Percentiles rank a stretch among this genome's conserved stretches.
Conservation (phyloP, 768 basidiomycete genomes). For the Phlebiopsis flavidoalba region DNA sequence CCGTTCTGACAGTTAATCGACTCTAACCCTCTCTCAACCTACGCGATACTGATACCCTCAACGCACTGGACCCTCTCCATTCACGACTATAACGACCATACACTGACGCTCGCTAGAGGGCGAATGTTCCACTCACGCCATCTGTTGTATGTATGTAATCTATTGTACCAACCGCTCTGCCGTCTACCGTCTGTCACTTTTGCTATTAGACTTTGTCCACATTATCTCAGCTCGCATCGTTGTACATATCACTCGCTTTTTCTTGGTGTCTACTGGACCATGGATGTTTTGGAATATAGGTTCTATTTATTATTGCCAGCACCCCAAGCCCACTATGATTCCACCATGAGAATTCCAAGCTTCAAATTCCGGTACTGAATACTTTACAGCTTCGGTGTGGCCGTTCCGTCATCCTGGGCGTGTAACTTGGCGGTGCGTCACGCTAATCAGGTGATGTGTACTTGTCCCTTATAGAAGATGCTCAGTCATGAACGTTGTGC, state of each 20-base stretch:
- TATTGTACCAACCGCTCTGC: neutral
- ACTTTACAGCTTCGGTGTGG: neutral
- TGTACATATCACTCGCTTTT: neutral
- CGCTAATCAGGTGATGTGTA: too few species aligned
- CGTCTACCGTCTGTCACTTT: neutral
- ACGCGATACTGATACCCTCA: neutral
- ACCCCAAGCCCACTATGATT: too few species aligned
- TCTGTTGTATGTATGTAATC: neutral
- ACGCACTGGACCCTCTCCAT: neutral
- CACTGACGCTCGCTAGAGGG: too few species aligned
- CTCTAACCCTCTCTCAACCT: constrained; percentile 20
- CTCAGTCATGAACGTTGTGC: too few species aligned
- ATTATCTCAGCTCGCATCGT: neutral
- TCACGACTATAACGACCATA: neutral
- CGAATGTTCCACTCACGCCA: too few species aligned
- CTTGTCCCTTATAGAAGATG: too few species aligned
- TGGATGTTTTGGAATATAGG: neutral
- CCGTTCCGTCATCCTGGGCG: neutral
- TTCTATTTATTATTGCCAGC: neutral
- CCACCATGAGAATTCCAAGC: too few species aligned
- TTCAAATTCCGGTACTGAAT: too few species aligned
- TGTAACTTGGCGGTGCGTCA: too few species aligned
- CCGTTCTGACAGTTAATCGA: constrained; percentile 66
- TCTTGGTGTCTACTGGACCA: neutral
- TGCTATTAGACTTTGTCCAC: neutral